Base-by-base conservation (phyloP, 305 asterid genomes). In the Fraxinus sp. region DNA sequence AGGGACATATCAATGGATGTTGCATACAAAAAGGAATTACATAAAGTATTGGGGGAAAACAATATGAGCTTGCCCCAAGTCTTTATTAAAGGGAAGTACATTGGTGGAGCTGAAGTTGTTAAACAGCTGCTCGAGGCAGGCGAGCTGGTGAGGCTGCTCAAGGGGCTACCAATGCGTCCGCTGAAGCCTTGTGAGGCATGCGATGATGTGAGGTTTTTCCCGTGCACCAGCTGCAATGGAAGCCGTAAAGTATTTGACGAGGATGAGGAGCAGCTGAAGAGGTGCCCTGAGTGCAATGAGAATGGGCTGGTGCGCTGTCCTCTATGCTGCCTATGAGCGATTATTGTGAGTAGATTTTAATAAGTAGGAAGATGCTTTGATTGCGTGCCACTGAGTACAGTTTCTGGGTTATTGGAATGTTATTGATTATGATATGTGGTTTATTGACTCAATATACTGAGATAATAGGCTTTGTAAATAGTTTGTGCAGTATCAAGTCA, bases 161-260 rank as follows among this genome's bases (percentile, higher is more conserved):
- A 89, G 28, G 98, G 97, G n/a, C 66, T 95, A 80, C 97, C 97
- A 0, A 30, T 86, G 79, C 87, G 91, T 41, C 83, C 90, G 0
- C 71, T 72, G 13, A 87, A 87, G 10, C 92, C 91, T 2, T 95
- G 98, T 18, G 93, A 89, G 4, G 93, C 78, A 0, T 95, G 98
- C 13, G 93, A 91, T 26, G 98, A 92, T 37, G 83, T 85, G 37
- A 88, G 97, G 85, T 95, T 95, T 68, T 78, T 85, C 3, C 97
- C 98, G 0, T 95, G 98, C 85, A 75, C 90, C 37, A 86, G 90
- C 77, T 95, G 98, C 86, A 89, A 80, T 72, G 98, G 98, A 18
- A 94, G 98, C 79, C 87, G 93, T 33, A 95, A 91, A 88, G 92
- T 93, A 82, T 95, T 89, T 75, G 98, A 95, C 22, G 98, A 95